Percentiles rank a stretch among this genome's conserved stretches.
phyloP scores from a whole-genome alignment of 1,284 basidiomycete genomes.

The Marasmius tenuissimus region DNA sequence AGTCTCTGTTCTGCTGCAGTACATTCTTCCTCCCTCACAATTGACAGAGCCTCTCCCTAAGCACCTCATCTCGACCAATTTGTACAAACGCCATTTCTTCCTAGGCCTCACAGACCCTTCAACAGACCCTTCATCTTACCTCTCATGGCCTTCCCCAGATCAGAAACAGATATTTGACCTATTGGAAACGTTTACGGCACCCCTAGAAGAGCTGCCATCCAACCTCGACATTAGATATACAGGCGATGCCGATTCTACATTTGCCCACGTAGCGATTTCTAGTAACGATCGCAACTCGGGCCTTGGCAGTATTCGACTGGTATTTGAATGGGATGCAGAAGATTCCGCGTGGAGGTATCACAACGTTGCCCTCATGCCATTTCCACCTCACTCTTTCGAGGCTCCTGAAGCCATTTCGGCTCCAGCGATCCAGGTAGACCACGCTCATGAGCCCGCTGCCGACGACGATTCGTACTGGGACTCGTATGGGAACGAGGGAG shows the following conservation, averaged over 20 bases:
- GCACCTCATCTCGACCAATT: slow-evolving; percentile 57
- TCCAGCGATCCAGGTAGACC: not conserved
- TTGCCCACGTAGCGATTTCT: slow-evolving; percentile 62
- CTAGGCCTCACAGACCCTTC: slow-evolving; percentile 45
- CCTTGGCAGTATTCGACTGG: slow-evolving; percentile 47
- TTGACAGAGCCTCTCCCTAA: slow-evolving; percentile 51
- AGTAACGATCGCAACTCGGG: slow-evolving; percentile 28
- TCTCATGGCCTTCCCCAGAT: slow-evolving; percentile 64
- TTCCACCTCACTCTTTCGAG: slow-evolving; percentile 51
- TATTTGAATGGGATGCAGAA: slow-evolving; percentile 64
- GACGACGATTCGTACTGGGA: slow-evolving; percentile 64
- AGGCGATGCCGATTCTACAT: slow-evolving; percentile 55
- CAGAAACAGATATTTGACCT: slow-evolving; percentile 29
- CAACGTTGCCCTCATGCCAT: slow-evolving; percentile 70
- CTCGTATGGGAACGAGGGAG: slow-evolving; percentile 47
- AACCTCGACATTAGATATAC: slow-evolving; percentile 51
- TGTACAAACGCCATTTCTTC: slow-evolving; percentile 67
- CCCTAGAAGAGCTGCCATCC: not conserved
- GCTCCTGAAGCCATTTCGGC: slow-evolving; percentile 25
- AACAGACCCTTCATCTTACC: slow-evolving; percentile 52
- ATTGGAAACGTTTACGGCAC: slow-evolving; percentile 14
- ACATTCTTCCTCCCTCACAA: slow-evolving; percentile 54
- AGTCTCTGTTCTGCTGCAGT: slow-evolving; percentile 52
- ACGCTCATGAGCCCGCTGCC: not conserved
- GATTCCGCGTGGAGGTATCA: slow-evolving; percentile 68